Percentiles rank a stretch among this genome's conserved stretches.
phyloP scores from a whole-genome alignment of 345 rosid genomes.

The Carallia pectinifolia region DNA sequence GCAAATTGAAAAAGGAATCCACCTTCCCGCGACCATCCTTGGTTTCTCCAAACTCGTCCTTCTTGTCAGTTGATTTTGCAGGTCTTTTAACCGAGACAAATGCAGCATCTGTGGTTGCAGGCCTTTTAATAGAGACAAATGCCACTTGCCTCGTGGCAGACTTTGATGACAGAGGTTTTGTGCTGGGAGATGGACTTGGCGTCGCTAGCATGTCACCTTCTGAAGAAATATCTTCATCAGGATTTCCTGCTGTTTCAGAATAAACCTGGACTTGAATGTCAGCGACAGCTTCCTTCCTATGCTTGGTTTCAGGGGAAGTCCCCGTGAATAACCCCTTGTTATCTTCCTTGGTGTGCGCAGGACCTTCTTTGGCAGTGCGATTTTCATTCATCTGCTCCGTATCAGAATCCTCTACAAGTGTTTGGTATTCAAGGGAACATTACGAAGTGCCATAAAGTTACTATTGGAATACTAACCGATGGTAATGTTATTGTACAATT shows the following conservation, averaged over 20 bases:
- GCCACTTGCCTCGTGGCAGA: slow-evolving; percentile 48
- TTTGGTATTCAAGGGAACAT: background rate
- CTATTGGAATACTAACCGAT: background rate
- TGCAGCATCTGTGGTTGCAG: slow-evolving; percentile 23
- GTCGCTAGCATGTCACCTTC: slow-evolving; percentile 16
- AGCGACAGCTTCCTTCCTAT: slow-evolving; percentile 22
- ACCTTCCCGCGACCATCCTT: slow-evolving; percentile 21
- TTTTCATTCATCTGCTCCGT: slow-evolving; percentile 18
- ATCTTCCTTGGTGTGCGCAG: slow-evolving; percentile 3
- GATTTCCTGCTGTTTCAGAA: slow-evolving; percentile 3
- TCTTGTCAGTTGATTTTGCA: slow-evolving; percentile 23
- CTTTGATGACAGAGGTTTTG: slow-evolving; percentile 7
- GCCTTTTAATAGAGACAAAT: slow-evolving; percentile 59
- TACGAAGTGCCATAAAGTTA: background rate
- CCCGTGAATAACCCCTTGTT: slow-evolving; percentile 9
- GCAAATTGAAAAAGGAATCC: slow-evolving; percentile 47
- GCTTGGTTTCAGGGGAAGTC: slow-evolving; percentile 8
- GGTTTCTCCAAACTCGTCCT: slow-evolving; percentile 19
- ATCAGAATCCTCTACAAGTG: slow-evolving; percentile 23
- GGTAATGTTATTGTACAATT: no score
- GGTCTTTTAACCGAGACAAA: slow-evolving; percentile 23
- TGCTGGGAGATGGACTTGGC: slow-evolving; percentile 19
- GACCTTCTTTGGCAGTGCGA: slow-evolving; percentile 21
- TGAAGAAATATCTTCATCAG: slow-evolving; percentile 2
- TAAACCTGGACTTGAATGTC: slow-evolving; percentile 15